Conservation (phyloP, 345 rosid species). For the Moringa oleifera region DNA sequence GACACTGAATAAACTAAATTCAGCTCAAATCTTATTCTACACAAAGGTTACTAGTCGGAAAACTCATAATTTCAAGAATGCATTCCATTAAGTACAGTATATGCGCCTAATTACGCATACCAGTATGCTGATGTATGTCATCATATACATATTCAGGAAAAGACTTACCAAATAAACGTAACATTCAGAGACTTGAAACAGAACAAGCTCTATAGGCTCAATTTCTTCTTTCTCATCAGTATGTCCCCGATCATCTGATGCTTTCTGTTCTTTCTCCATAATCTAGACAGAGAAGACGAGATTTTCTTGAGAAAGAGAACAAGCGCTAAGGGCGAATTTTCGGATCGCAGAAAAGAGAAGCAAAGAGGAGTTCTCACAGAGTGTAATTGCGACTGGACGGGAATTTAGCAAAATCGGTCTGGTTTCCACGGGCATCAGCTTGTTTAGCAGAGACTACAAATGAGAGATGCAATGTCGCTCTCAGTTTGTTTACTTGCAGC, state of each 20-base stretch:
- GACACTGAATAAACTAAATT: neutral
- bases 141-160: neutral
- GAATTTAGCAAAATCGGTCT: neutral
- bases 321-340: too few species aligned
- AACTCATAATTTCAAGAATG: neutral
- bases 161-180: slow-evolving; percentile 75
- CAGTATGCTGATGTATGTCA: too few species aligned
- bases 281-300: slow-evolving; percentile 19
- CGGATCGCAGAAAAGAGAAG: neutral
- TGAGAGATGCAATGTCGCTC: too few species aligned
- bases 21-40: neutral
- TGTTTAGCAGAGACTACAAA: too few species aligned
- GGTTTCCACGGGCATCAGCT: neutral
- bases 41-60: neutral
- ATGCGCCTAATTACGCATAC: too few species aligned
- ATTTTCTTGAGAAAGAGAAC: neutral
- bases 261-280: slow-evolving; percentile 35
- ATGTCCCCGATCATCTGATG: slow-evolving; percentile 18
- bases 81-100: neutral
- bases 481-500: too few species aligned
- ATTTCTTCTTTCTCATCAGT: slow-evolving; percentile 43
- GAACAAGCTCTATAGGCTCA: slow-evolving; percentile 65
- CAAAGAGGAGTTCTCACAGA: neutral
- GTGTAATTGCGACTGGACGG: slow-evolving; percentile 1
- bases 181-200: slow-evolving; percentile 88